Conservation (phyloP, 108 stramenopile genomes). For the Cyclotella atomus region DNA sequence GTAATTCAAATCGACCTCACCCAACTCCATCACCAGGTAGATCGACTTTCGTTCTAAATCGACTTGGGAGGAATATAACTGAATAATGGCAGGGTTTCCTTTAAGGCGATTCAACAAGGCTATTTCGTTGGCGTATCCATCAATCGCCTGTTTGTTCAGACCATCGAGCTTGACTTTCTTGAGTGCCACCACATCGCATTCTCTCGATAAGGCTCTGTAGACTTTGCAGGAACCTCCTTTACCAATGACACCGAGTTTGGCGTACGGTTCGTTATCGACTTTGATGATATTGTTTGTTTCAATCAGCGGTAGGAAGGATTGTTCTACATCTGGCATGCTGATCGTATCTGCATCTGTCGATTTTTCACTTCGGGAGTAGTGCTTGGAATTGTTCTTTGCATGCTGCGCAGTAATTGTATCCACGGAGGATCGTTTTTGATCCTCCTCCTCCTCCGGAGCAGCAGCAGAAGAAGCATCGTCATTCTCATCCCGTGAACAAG, state of each 20-base stretch:
- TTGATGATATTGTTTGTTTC: slow-evolving; percentile 79
- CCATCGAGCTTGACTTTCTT: slow-evolving; percentile 95
- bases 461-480: no score
- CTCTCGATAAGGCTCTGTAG: slow-evolving; percentile 83
- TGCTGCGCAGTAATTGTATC: not conserved
- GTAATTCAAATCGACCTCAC: slow-evolving; percentile 96
- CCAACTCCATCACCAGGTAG: slow-evolving; percentile 93
- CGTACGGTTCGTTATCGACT: slow-evolving; percentile 85
- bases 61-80: slow-evolving; percentile 90
- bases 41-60: slow-evolving; percentile 83
- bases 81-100: slow-evolving; percentile 94
- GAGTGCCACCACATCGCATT: slow-evolving; percentile 89
- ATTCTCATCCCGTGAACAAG: slow-evolving; percentile 2
- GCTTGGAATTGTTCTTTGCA: slow-evolving; percentile 5
- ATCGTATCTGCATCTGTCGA: not conserved
- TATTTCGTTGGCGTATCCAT: slow-evolving; percentile 98
- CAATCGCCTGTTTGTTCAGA: slow-evolving; percentile 81
- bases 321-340: not conserved
- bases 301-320: slow-evolving; percentile 77
- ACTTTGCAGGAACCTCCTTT: slow-evolving; percentile 98
- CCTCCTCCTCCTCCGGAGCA: not conserved
- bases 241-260: slow-evolving; percentile 94
- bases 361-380: not conserved
- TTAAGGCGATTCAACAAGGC: slow-evolving; percentile 83
- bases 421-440: slow-evolving; percentile 2